A percentile compares a stretch with the other conserved stretches of the same genome.
Conservation (phyloP, 352 stramenopile genomes). For the Globisporangium uncinulatum region DNA sequence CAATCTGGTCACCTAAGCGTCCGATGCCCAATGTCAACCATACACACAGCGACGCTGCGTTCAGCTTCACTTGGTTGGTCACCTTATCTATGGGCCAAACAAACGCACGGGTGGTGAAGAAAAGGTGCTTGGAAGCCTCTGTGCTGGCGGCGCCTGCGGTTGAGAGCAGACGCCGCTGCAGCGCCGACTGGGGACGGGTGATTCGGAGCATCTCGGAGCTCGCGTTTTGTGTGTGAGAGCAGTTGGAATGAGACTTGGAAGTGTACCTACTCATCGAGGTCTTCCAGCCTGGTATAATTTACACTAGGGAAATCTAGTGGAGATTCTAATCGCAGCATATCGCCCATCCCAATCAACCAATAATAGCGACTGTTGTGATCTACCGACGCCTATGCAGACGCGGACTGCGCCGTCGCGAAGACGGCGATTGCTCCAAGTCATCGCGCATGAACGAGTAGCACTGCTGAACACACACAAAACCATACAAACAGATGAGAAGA, state of each 20-base stretch:
- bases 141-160: not conserved
- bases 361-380: not conserved
- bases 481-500: not conserved
- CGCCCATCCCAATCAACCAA: conserved; percentile 1
- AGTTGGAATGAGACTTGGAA: not conserved
- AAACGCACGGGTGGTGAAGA: conserved; percentile 64
- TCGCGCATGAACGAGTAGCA: conserved; percentile 10
- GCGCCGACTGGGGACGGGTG: conserved; percentile 1
- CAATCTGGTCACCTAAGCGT: conserved; percentile 48
- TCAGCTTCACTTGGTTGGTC: not conserved
- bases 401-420: conserved; percentile 7
- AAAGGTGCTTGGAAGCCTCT: conserved; percentile 24
- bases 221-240: not conserved
- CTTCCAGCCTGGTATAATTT: not conserved
- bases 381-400: not conserved
- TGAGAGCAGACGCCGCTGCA: conserved; percentile 7
- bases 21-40: not conserved
- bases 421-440: conserved; percentile 4
- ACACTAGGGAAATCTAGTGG: not conserved
- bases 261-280: not conserved
- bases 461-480: not conserved
- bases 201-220: conserved; percentile 10
- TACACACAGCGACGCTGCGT: not conserved
- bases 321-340: not conserved
- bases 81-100: not conserved